Evolutionary conservation across 2,329 filamentous ascomycete species (phyloP), one percentile per base, ranked within the genome.

Genomic region (Orbilia brochopaga): DNA sequence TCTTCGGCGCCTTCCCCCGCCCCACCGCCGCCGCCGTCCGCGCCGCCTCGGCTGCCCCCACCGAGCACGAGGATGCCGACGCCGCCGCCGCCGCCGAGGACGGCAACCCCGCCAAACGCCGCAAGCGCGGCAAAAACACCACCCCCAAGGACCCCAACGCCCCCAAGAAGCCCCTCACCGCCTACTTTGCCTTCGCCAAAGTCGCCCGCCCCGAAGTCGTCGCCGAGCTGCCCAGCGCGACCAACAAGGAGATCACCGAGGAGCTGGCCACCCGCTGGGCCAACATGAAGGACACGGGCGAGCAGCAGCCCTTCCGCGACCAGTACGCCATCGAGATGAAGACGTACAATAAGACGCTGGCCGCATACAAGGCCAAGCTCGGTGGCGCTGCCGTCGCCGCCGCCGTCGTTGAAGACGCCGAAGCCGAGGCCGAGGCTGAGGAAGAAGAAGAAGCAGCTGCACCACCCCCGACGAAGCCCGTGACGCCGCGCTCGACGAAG

Each of bases 111-210:
- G 50, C 62, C 50, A 73, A 73, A 61, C 69, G 69, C 44, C 54
- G 69, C 84, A 88, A 90, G 80, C 93, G 94, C 85, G 92, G 92
- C 84, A 86, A 88, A 73, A 87, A 87, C 46, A 88, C 63, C 40
- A 75, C 76, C 37, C 72, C 74, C 27, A 76, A 90, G 78, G 93
- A 97, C 79, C 92, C 92, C 76, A 96, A 96, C 80, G 92, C 92
- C 5, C 93, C 93, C 70, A 97, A 97, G 86, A 88, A 92, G 56
- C 92, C 93, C 7, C 81, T 97, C 78, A 97, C 93, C 4, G 92
- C 93, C 1, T 97, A 95, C 83, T 96, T 97, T 83, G 83, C 97
- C 73, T 97, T 92, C 83, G 91, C 96, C 84, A 90, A 95, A 80
- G 88, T 90, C 74, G 91, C 91, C 74, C 90, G 94, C 55, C 85